Conservation (phyloP, 306 rosid genomes). For the Senna siamea region DNA sequence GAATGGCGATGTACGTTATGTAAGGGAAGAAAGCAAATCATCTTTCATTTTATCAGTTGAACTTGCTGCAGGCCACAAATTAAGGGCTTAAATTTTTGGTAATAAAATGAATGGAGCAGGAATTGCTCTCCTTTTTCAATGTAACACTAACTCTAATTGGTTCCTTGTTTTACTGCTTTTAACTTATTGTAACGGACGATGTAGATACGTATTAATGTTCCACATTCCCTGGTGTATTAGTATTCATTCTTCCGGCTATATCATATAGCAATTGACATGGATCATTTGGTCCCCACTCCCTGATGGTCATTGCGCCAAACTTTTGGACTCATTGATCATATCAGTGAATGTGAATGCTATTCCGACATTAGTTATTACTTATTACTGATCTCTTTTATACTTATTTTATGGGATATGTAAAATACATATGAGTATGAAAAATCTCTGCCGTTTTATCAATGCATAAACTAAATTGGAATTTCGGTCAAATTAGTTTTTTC, state of each 20-base stretch:
- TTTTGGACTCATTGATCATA: not conserved
- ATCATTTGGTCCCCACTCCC: not conserved
- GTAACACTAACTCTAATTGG: not conserved
- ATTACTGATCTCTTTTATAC: not conserved
- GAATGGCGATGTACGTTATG: slow-evolving; percentile 85
- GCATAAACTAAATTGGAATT: too few relatives aligned
- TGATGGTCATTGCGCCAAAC: not conserved
- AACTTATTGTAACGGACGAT: slow-evolving; percentile 10
- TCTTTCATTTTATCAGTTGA: slow-evolving; percentile 77
- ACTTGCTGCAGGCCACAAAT: slow-evolving; percentile 68
- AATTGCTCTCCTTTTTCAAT: slow-evolving; percentile 6
- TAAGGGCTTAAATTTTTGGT: slow-evolving; percentile 33
- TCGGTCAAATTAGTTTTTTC: too few relatives aligned
- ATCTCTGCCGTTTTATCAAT: too few relatives aligned
- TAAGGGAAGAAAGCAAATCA: slow-evolving; percentile 79
- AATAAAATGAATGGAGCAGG: slow-evolving; percentile 34
- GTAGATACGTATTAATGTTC: slow-evolving; percentile 29
- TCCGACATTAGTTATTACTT: not conserved
- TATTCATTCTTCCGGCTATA: too few relatives aligned
- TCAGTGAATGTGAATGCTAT: not conserved
- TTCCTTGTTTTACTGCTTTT: not conserved
- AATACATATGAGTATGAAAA: too few relatives aligned
- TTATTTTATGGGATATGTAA: too few relatives aligned
- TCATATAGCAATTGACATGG: too few relatives aligned
- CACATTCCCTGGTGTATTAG: not conserved